A percentile compares a stretch with the other conserved stretches of the same genome.
Conservation (phyloP, 352 stramenopile species). For the Phytophthora agathidicida region DNA sequence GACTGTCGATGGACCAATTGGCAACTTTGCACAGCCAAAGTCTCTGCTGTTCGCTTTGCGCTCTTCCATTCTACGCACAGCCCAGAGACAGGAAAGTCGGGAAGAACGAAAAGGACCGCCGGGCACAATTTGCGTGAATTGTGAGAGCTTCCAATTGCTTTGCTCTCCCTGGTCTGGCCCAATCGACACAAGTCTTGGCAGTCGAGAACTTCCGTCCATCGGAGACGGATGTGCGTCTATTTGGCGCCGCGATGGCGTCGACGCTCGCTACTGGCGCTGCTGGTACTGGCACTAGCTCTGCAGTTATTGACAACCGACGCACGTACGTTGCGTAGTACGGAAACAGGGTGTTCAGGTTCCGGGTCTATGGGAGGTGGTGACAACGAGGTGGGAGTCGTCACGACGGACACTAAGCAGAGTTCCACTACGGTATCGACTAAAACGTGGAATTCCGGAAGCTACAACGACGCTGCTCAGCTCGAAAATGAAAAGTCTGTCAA, state of each 20-base stretch:
- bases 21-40: constrained; percentile 1
- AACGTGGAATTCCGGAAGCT: constrained; percentile 16
- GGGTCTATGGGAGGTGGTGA: not conserved
- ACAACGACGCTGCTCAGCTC: constrained; percentile 5
- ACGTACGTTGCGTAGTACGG: constrained; percentile 9
- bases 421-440: constrained; percentile 8
- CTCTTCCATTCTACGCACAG: constrained; percentile 28
- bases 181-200: constrained; percentile 23
- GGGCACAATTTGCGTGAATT: constrained; percentile 6
- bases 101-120: constrained; percentile 25
- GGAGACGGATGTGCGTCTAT: constrained; percentile 32
- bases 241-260: constrained; percentile 36
- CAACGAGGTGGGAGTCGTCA: constrained; percentile 22
- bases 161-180: constrained; percentile 13
- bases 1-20: constrained; percentile 10
- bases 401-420: constrained; percentile 16
- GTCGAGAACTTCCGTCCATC: constrained; percentile 24
- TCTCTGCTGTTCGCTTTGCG: not conserved
- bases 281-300: constrained; percentile 8
- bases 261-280: constrained; percentile 10
- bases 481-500: constrained; percentile 21
- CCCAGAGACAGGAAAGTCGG: constrained; percentile 32
- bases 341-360: constrained; percentile 3
- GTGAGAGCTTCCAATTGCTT: constrained; percentile 20
- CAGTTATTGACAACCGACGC: constrained; percentile 17